Percentiles rank a stretch among this genome's conserved stretches.
These are phyloP conservation scores for Macrophomina pseudophaseolina DNA, from an alignment of 2,329 filamentous ascomycete species.

Conservation along the genomic window DNA sequence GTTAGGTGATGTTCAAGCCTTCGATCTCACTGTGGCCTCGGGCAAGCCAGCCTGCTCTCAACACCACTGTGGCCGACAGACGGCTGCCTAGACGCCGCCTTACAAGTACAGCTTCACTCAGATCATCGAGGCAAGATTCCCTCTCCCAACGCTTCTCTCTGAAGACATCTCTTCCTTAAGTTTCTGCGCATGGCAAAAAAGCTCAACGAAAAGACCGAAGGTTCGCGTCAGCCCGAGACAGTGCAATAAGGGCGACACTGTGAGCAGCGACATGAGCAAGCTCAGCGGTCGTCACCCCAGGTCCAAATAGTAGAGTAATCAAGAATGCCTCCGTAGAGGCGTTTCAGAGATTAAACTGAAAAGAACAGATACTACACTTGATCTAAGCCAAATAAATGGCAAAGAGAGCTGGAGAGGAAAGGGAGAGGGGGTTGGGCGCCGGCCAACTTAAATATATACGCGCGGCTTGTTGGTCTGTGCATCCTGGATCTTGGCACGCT, in stretches of 20 bases:
- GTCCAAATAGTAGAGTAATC: slow-evolving; percentile 83
- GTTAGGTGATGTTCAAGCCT: no score
- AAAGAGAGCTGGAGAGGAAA: slow-evolving; percentile 57
- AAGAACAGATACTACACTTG: slow-evolving; percentile 97
- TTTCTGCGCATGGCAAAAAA: slow-evolving; percentile 30
- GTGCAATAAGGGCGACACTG: slow-evolving; percentile 79
- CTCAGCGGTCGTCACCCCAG: slow-evolving; percentile 65
- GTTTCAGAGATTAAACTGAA: slow-evolving; percentile 97
- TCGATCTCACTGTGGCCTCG: no score
- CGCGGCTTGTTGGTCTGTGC: no score
- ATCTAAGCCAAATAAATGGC: slow-evolving; percentile 74
- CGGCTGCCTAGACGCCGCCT: no score
- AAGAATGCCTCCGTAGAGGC: slow-evolving; percentile 71
- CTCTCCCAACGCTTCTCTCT: background rate
- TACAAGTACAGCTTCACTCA: no score
- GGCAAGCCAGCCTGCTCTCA: background rate
- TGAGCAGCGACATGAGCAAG: slow-evolving; percentile 71
- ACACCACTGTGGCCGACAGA: no score
- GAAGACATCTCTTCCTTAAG: slow-evolving; percentile 33
- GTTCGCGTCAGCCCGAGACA: slow-evolving; percentile 74
- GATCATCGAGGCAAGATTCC: slow-evolving; percentile 14
- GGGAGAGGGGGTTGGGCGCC: slow-evolving; percentile 32
- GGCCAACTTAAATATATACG: background rate
- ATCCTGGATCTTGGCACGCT: no score
- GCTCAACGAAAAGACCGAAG: slow-evolving; percentile 35